Base-by-base conservation (phyloP, 768 basidiomycete species). In the Phanerochaete carnosa region DNA sequence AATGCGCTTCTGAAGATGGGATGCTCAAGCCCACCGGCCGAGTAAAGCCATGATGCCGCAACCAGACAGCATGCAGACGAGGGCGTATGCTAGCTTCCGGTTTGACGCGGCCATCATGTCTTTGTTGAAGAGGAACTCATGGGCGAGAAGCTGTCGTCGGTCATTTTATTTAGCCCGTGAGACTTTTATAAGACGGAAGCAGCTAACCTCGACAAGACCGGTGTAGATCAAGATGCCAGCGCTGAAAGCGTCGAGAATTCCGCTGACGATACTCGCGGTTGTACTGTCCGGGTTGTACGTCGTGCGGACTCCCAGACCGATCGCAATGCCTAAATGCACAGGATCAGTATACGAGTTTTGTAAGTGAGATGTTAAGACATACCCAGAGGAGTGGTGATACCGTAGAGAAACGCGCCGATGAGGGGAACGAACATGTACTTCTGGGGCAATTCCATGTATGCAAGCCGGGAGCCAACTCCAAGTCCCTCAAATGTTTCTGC, bases 401-500 rank as follows among this genome's bases (percentile, higher is more conserved):
- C 89, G 68, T 89, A 96, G 13, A 89, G 58, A 12, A 84, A 8
- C 4, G 87, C 91, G 2, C 79, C 91, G 32, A 74, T 64, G 46
- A 84, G 69, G 3, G 91, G 88, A 1, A 90, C 70, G 72, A 75
- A 86, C 57, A 70, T 74, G 68, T 85, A 90, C 60, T 72, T 69
- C 1, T 69, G 63, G 0, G 90, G 80, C 1, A 94, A 76, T 19
- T 76, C 74, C 69, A 98, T 80, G 71, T 80, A 86, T 1, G 95
- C 93, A 12, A 98, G 78, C 9, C 96, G 90, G 0, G 94, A 88
- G 9, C 96, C 96, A 23, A 98, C 78, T 71, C 94, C 96, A 47
- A 98, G 82, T 23, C 95, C 96, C 73, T 98, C 96, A 68, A 98
- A 98, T 45, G 84, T 90, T 81, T 96, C 92, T 94, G 68, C 47